A percentile compares a stretch with the other conserved stretches of the same genome.
Evolutionary conservation across 371 early-diverging fungal genomes (phyloP).

Genomic region (Rhizopus arrhizus): DNA sequence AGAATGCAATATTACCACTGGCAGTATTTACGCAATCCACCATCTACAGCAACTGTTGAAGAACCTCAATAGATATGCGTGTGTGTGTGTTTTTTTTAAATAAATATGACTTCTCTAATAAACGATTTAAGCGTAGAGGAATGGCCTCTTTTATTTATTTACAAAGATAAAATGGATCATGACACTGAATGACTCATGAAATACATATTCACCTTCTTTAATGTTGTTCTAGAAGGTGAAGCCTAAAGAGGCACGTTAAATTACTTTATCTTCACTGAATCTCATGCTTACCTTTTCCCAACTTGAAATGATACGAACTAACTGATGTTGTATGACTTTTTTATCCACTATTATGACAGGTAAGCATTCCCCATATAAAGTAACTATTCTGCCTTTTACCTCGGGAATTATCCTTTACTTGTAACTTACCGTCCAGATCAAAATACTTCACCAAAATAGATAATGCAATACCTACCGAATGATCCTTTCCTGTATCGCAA

Average conservation of each 20-base stretch:
- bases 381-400: conserved; percentile 7
- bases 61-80: conserved; percentile 5
- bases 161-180: not conserved
- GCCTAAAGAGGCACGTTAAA: conserved; percentile 23
- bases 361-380: not conserved
- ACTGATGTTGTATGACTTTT: conserved; percentile 61
- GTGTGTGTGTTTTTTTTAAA: not conserved
- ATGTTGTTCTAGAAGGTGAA: conserved; percentile 60
- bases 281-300: conserved; percentile 55
- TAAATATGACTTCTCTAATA: too few species aligned
- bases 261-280: not conserved
- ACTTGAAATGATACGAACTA: conserved; percentile 69
- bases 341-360: conserved; percentile 54
- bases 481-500: conserved; percentile 63
- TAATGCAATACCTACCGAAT: conserved; percentile 79
- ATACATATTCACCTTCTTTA: conserved; percentile 66
- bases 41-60: conserved; percentile 23
- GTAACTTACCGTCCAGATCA: conserved; percentile 42
- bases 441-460: conserved; percentile 63
- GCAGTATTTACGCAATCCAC: conserved; percentile 65
- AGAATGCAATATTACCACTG: conserved; percentile 88
- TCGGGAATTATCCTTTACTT: conserved; percentile 12
- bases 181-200: conserved; percentile 53
- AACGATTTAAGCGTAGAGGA: too few species aligned
- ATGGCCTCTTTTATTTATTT: too few species aligned